phyloP scores from a whole-genome alignment of 75 land plant genomes.

The Isoetes taiwanensis region DNA sequence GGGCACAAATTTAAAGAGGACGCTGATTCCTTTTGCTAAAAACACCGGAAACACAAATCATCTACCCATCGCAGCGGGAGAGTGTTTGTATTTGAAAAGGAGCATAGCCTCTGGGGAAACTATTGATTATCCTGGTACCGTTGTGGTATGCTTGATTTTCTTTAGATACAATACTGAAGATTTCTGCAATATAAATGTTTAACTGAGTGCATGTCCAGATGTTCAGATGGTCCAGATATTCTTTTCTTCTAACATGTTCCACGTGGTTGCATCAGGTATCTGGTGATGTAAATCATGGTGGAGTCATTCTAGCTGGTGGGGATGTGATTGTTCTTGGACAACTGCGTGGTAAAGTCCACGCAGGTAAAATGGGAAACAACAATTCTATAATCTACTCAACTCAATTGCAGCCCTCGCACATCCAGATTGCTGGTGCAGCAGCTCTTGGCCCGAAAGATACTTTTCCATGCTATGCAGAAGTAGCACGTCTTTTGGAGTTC shows the following conservation, averaged over 20 bases:
- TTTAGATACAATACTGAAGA: neutral
- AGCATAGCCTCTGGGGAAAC: constrained; percentile 6
- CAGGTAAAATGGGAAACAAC: constrained; percentile 13
- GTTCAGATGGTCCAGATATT: too few relatives aligned
- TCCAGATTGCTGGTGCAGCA: constrained; percentile 10
- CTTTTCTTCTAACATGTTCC: too few relatives aligned
- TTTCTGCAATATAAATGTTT: too few relatives aligned
- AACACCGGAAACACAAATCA: too few relatives aligned
- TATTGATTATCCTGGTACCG: constrained; percentile 10
- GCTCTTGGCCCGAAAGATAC: neutral
- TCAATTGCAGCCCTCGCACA: constrained; percentile 1
- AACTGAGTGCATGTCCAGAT: too few relatives aligned
- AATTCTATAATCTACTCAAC: constrained; percentile 11
- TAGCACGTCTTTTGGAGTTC: constrained; percentile 8
- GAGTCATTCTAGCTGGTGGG: constrained; percentile 10
- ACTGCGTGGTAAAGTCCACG: constrained; percentile 21
- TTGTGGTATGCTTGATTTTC: constrained; percentile 10
- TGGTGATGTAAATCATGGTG: constrained; percentile 21
- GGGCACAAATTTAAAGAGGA: too few relatives aligned
- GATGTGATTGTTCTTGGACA: constrained; percentile 17
- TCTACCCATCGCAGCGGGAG: too few relatives aligned
- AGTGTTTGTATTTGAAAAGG: constrained; percentile 12
- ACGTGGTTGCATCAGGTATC: too few relatives aligned
- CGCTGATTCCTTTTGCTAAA: too few relatives aligned
- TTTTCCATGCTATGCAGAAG: neutral